Base-by-base conservation (phyloP, 768 basidiomycete genomes). In the Scleroderma bovista region DNA sequence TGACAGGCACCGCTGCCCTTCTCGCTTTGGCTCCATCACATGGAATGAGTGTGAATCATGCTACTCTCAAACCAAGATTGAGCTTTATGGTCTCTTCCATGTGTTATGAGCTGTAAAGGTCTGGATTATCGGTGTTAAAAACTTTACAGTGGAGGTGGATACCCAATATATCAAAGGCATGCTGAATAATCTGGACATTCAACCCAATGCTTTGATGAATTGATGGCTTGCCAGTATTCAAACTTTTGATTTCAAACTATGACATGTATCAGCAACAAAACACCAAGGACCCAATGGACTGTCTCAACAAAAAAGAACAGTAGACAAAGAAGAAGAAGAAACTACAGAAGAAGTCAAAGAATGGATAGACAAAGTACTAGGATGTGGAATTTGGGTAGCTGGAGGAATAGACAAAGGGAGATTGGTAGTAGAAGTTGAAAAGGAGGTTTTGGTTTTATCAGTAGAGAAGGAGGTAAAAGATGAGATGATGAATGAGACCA, bases 61-160 rank as follows among this genome's bases (percentile, higher is more conserved):
- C n/a, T n/a, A n/a, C n/a, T n/a, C n/a, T n/a, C n/a, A n/a, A n/a
- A n/a, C n/a, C n/a, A n/a, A n/a, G n/a, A n/a, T n/a, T n/a, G n/a
- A n/a, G n/a, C n/a, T n/a, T n/a, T n/a, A n/a, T n/a, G n/a, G n/a
- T n/a, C n/a, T n/a, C n/a, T n/a, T n/a, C n/a, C n/a, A n/a, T n/a
- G n/a, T n/a, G n/a, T n/a, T n/a, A n/a, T n/a, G n/a, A n/a, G n/a
- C n/a, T n/a, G n/a, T n/a, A n/a, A n/a, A n/a, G n/a, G n/a, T n/a
- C n/a, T n/a, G n/a, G n/a, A n/a, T n/a, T n/a, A n/a, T n/a, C n/a
- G n/a, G n/a, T n/a, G n/a, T n/a, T n/a, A n/a, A n/a, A 3, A 66
- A 70, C 12, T 54, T 77, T 0, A 50, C 64, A 0, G 60, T 74
- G 13, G 69, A 73, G 49, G 66, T 72, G 2, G 69, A 75, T 46